Conservation (phyloP, 1,284 basidiomycete species). For the Leccinum pachyderme region DNA sequence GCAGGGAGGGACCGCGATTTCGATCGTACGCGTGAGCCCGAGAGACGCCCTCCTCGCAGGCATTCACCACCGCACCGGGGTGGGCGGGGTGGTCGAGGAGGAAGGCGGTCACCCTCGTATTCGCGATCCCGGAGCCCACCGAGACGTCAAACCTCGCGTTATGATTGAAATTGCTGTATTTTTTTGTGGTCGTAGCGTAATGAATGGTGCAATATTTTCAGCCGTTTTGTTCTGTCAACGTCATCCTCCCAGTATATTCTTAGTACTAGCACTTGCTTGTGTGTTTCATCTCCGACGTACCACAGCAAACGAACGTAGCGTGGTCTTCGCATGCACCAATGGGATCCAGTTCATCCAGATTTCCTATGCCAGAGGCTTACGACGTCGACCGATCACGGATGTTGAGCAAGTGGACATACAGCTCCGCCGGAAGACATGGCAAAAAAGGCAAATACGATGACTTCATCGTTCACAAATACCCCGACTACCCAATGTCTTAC, state of each 20-base stretch:
- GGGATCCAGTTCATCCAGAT: slow-evolving; percentile 27
- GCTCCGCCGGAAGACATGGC: slow-evolving; percentile 12
- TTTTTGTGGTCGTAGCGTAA: neutral
- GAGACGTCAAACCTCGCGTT: slow-evolving; percentile 31
- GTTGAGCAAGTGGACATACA: slow-evolving; percentile 19
- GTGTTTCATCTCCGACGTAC: slow-evolving; percentile 3
- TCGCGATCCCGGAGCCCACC: slow-evolving; percentile 36
- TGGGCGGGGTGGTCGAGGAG: slow-evolving; percentile 39
- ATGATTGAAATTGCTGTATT: slow-evolving; percentile 27
- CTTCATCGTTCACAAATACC: slow-evolving; percentile 20
- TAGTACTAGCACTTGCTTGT: neutral
- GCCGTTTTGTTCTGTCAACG: neutral
- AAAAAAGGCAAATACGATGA: slow-evolving; percentile 20
- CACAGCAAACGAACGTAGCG: slow-evolving; percentile 6
- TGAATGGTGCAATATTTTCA: neutral
- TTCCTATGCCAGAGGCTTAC: slow-evolving; percentile 22
- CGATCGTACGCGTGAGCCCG: slow-evolving; percentile 33
- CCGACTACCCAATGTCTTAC: slow-evolving; percentile 15
- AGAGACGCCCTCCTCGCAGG: slow-evolving; percentile 43
- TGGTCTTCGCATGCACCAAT: slow-evolving; percentile 14
- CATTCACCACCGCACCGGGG: slow-evolving; percentile 44
- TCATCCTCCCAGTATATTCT: neutral
- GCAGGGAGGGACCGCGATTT: slow-evolving; percentile 36
- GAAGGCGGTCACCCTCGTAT: slow-evolving; percentile 37
- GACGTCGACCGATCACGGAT: slow-evolving; percentile 2